phyloP scores from a whole-genome alignment of 192 early-diverging fungal species.

The Umbelopsis vinacea region DNA sequence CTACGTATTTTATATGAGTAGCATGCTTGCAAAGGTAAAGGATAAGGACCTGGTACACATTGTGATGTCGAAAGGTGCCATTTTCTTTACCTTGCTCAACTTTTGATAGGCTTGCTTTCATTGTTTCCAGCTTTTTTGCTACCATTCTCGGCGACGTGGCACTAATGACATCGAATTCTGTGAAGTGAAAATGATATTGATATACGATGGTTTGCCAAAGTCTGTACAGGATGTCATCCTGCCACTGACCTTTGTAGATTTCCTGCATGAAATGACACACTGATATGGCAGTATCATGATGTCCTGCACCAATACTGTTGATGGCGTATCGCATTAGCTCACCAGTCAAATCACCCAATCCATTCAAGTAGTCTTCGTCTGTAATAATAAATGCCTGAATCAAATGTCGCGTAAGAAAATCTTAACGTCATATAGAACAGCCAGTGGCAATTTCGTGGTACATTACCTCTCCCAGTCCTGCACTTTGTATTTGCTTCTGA shows the following conservation, averaged over 20 bases:
- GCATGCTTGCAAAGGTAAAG: background rate
- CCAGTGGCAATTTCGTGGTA: background rate
- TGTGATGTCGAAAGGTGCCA: background rate
- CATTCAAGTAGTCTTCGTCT: constrained; percentile 57
- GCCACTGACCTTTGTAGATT: constrained; percentile 32
- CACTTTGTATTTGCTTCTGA: constrained; percentile 28
- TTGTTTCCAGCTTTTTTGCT: background rate
- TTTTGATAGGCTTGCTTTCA: constrained; percentile 8
- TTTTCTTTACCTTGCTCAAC: constrained; percentile 11
- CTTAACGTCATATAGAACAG: background rate
- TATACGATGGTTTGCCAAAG: background rate
- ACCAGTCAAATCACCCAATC: constrained; percentile 63
- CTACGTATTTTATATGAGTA: background rate
- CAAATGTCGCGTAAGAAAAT: background rate
- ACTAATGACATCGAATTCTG: constrained; percentile 14
- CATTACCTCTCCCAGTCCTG: constrained; percentile 27
- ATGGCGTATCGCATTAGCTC: constrained; percentile 64
- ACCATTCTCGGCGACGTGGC: background rate
- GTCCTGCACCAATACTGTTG: constrained; percentile 50
- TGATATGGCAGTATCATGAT: constrained; percentile 29
- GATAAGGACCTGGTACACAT: background rate
- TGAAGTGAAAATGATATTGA: background rate
- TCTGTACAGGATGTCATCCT: background rate
- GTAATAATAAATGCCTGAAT: constrained; percentile 44
- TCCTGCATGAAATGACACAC: constrained; percentile 39